Percentiles rank a stretch among this genome's conserved stretches.
Conservation (phyloP, 805 yeast genomes). For the Candida mattraensis region DNA sequence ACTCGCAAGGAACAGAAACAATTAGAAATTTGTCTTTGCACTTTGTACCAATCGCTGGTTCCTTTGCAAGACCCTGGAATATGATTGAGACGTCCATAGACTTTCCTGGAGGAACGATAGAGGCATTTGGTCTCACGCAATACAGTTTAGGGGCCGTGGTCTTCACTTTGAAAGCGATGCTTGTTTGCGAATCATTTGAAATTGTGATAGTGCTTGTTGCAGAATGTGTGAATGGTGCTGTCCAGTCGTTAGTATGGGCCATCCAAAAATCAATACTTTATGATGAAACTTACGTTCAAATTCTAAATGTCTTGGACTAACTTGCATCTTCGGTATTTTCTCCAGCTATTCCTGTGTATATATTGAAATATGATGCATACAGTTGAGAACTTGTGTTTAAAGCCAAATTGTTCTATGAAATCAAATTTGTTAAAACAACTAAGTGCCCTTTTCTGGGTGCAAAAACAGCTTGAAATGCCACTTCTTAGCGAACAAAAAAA, state of each 20-base stretch:
- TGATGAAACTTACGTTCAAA: conserved; percentile 64
- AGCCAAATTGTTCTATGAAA: too few relatives aligned
- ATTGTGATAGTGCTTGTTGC: conserved; percentile 62
- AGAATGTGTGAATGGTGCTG: conserved; percentile 75
- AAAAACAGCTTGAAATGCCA: too few relatives aligned
- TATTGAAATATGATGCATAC: too few relatives aligned
- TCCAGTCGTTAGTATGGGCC: conserved; percentile 3
- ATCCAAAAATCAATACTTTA: too few relatives aligned
- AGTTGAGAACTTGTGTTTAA: too few relatives aligned
- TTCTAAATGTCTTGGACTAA: conserved; percentile 70
- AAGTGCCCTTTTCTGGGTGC: too few relatives aligned
- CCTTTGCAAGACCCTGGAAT: conserved; percentile 77
- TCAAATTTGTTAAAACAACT: too few relatives aligned
- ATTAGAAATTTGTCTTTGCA: conserved; percentile 92
- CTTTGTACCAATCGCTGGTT: conserved; percentile 69
- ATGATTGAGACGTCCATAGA: conserved; percentile 74
- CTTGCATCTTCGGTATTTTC: conserved; percentile 72
- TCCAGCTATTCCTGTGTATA: too few relatives aligned
- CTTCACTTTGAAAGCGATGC: conserved; percentile 90
- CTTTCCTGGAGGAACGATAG: conserved; percentile 73
- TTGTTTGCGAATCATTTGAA: conserved; percentile 52
- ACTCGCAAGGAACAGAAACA: conserved; percentile 77
- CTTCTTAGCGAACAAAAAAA: too few relatives aligned
- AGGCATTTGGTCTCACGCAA: conserved; percentile 95
- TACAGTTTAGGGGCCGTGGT: conserved; percentile 95